phyloP scores from a whole-genome alignment of 176 grass and related monocot species.

The Ensete ventricosum region DNA sequence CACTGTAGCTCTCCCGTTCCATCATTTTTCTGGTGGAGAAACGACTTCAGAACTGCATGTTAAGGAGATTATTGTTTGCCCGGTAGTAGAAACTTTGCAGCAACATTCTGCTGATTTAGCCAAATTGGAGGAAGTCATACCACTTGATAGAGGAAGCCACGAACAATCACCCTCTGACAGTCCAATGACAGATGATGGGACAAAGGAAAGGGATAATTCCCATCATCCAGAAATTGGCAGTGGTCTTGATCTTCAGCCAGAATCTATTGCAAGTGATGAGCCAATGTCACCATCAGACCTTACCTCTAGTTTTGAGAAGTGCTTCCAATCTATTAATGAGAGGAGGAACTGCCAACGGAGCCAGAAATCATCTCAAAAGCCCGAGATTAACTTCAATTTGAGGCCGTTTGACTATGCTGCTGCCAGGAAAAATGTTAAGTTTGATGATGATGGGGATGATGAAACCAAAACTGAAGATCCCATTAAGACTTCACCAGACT shows the following conservation, averaged over 20 bases:
- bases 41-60: constrained; percentile 1
- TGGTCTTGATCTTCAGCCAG: constrained; percentile 15
- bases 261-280: constrained; percentile 17
- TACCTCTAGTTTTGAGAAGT: constrained; percentile 17
- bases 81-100: background rate
- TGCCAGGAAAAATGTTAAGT: constrained; percentile 50
- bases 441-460: constrained; percentile 29
- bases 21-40: constrained; percentile 46
- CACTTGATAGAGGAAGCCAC: background rate
- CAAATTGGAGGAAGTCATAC: constrained; percentile 10
- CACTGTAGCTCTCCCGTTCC: constrained; percentile 53
- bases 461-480: constrained; percentile 26
- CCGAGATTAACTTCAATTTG: constrained; percentile 30
- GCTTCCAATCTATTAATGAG: constrained; percentile 28
- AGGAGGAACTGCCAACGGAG: constrained; percentile 38
- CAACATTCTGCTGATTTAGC: background rate
- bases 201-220: constrained; percentile 5
- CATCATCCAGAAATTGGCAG: constrained; percentile 2
- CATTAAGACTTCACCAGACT: constrained; percentile 15
- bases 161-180: background rate
- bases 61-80: background rate
- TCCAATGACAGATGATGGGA: constrained; percentile 5
- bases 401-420: constrained; percentile 57
- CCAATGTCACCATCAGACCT: constrained; percentile 16
- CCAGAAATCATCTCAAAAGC: constrained; percentile 24